These are phyloP conservation scores for Tricholomella constricta DNA, from an alignment of 768 basidiomycete species.

Conservation along the genomic window DNA sequence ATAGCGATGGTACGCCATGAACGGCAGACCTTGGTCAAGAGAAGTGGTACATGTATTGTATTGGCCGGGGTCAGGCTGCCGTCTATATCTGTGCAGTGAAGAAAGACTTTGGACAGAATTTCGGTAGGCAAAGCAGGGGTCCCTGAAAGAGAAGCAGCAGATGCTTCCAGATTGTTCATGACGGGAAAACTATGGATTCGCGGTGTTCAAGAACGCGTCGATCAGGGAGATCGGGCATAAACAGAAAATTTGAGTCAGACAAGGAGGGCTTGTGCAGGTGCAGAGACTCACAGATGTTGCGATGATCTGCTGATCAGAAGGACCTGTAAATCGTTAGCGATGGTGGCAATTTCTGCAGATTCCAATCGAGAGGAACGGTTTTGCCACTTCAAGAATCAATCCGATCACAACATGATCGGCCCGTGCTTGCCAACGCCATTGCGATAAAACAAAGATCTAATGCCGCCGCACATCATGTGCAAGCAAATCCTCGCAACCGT, in stretches of 20 bases:
- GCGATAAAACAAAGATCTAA: too few species aligned
- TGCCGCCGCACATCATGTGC: too few species aligned
- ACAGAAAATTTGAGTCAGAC: conserved; percentile 3
- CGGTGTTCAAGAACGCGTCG: conserved; percentile 9
- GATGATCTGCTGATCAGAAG: conserved; percentile 19
- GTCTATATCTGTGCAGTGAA: conserved; percentile 35
- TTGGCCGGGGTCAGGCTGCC: conserved; percentile 34
- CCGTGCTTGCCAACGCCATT: too few species aligned
- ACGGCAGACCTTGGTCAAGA: conserved; percentile 40
- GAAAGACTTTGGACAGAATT: conserved; percentile 43
- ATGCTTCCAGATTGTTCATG: conserved; percentile 8
- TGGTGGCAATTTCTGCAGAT: conserved; percentile 3
- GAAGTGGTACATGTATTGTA: conserved; percentile 40
- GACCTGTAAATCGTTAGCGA: background rate
- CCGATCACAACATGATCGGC: conserved; percentile 14
- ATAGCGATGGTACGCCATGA: conserved; percentile 43
- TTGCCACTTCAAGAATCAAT: conserved; percentile 19
- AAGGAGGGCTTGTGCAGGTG: background rate
- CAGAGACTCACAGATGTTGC: conserved; percentile 6
- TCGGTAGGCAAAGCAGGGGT: conserved; percentile 33
- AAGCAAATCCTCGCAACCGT: too few species aligned
- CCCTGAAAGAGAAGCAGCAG: conserved; percentile 10
- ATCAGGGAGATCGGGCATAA: conserved; percentile 14
- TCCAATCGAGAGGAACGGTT: conserved; percentile 18
- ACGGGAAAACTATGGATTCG: conserved; percentile 6